Conservation (phyloP, 306 rosid species). For the Quillaja saponaria region DNA sequence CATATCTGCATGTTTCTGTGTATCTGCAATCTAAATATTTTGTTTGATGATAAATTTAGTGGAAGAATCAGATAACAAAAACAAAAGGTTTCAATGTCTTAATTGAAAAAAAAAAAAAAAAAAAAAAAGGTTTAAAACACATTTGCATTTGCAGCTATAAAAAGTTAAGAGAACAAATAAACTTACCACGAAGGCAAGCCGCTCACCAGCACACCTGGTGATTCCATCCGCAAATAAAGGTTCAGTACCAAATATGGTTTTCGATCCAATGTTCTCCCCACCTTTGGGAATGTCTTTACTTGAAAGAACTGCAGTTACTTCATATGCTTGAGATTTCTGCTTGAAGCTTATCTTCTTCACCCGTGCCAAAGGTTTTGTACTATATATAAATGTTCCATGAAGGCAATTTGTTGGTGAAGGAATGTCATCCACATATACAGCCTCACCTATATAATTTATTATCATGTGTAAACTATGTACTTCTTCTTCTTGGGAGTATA, state of each 20-base stretch:
- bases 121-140: no score
- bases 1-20: slow-evolving; percentile 80
- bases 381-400: slow-evolving; percentile 71
- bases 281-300: slow-evolving; percentile 66
- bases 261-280: slow-evolving; percentile 76
- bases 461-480: slow-evolving; percentile 10
- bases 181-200: slow-evolving; percentile 81
- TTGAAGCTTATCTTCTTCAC: slow-evolving; percentile 57
- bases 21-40: slow-evolving; percentile 76
- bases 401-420: slow-evolving; percentile 87
- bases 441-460: slow-evolving; percentile 70
- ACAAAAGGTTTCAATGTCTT: no score
- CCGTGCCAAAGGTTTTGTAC: slow-evolving; percentile 71
- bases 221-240: slow-evolving; percentile 70
- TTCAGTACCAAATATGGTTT: slow-evolving; percentile 60
- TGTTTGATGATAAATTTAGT: slow-evolving; percentile 22
- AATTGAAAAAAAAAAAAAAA: no score
- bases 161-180: no score
- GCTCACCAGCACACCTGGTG: slow-evolving; percentile 74
- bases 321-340: slow-evolving; percentile 44
- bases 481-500: no score
- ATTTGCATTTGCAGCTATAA: no score
- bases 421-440: slow-evolving; percentile 88
- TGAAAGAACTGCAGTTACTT: slow-evolving; percentile 60
- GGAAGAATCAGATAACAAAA: slow-evolving; percentile 21